A percentile compares a stretch with the other conserved stretches of the same genome.
Conservation (phyloP, 768 basidiomycete species). For the Leccinellum albellum region DNA sequence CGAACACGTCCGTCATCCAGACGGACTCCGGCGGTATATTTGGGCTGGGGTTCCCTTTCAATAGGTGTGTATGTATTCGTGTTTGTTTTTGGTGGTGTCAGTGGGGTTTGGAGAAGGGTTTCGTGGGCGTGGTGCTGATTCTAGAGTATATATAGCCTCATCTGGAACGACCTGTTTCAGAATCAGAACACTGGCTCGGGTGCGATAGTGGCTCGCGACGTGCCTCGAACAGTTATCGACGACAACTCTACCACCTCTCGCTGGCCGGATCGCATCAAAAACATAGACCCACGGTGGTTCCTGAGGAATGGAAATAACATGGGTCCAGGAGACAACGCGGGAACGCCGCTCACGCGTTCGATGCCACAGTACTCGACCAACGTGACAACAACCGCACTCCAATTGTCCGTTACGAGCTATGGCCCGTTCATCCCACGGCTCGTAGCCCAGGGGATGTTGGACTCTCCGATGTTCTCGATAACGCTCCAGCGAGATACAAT, state of each 20-base stretch:
- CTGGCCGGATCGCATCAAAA: slow-evolving; percentile 7
- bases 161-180: slow-evolving; percentile 42
- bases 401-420: slow-evolving; percentile 40
- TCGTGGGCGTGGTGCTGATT: neutral
- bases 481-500: slow-evolving; percentile 67
- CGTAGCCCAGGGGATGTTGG: slow-evolving; percentile 34
- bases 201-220: neutral
- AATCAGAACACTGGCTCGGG: neutral
- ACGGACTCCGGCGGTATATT: slow-evolving; percentile 64
- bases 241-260: neutral
- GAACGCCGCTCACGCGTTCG: slow-evolving; percentile 2
- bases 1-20: slow-evolving; percentile 58
- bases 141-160: slow-evolving; percentile 33
- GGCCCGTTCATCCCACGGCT: slow-evolving; percentile 49
- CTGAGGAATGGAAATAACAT: slow-evolving; percentile 1
- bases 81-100: neutral
- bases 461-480: slow-evolving; percentile 49
- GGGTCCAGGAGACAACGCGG: neutral
- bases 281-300: slow-evolving; percentile 20
- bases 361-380: slow-evolving; percentile 3
- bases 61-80: slow-evolving; percentile 45
- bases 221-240: neutral
- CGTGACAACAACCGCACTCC: slow-evolving; percentile 24
- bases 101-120: neutral
- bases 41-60: slow-evolving; percentile 71